Conservation (phyloP, 495 filamentous ascomycete genomes). For the Penicillium salamii region DNA sequence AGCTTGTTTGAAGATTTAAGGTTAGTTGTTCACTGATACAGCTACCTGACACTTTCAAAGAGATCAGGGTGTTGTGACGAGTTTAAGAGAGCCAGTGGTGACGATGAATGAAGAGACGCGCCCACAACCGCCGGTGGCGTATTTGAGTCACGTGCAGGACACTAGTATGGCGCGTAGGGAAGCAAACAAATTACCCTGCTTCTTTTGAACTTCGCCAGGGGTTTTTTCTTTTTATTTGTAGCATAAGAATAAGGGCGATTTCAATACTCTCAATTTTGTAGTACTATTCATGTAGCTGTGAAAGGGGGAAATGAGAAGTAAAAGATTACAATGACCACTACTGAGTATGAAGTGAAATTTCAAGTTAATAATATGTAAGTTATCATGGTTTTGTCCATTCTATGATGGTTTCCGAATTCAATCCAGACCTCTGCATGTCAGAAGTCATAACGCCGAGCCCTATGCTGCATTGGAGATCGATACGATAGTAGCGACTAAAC, state of each 20-base stretch:
- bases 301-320: no score
- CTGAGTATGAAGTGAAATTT: no score
- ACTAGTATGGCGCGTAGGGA: background rate
- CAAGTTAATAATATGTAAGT: no score
- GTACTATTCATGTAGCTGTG: no score
- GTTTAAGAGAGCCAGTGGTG: background rate
- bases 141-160: background rate
- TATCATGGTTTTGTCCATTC: slow-evolving; percentile 6
- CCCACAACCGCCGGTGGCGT: background rate
- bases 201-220: no score
- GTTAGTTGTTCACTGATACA: slow-evolving; percentile 8
- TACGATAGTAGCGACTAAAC: slow-evolving; percentile 32
- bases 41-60: background rate
- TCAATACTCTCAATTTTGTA: no score
- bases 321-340: no score
- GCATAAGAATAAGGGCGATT: no score
- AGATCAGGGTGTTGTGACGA: background rate
- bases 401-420: slow-evolving; percentile 1
- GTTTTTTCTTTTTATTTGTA: no score
- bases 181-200: no score
- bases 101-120: slow-evolving; percentile 4
- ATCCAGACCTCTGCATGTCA: background rate
- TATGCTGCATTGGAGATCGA: slow-evolving; percentile 24
- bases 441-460: slow-evolving; percentile 20
- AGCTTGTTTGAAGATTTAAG: slow-evolving; percentile 1